These are phyloP conservation scores for Lactuca sativa DNA, from an alignment of 129 eudicot species.

Conservation along the genomic window DNA sequence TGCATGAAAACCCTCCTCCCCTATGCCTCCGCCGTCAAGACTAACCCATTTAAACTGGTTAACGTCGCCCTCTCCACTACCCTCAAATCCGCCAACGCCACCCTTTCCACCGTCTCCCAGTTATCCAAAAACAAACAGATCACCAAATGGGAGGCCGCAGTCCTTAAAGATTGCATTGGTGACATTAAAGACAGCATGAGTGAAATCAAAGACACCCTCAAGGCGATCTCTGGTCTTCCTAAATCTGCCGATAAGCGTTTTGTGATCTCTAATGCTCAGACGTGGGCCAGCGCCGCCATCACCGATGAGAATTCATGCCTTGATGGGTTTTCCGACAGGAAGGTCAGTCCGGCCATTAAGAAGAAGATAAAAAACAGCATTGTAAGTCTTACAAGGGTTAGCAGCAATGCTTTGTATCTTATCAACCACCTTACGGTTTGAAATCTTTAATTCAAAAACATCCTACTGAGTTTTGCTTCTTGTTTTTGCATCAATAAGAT, in stretches of 20 bases:
- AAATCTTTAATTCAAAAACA: slow-evolving; percentile 3
- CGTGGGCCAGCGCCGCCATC: slow-evolving; percentile 84
- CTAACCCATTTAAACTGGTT: slow-evolving; percentile 43
- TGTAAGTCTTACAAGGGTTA: slow-evolving; percentile 42
- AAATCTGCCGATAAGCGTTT: slow-evolving; percentile 38
- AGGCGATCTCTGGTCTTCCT: slow-evolving; percentile 41
- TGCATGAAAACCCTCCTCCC: slow-evolving; percentile 61
- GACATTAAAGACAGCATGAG: slow-evolving; percentile 52
- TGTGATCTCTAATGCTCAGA: slow-evolving; percentile 62
- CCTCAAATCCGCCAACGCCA: slow-evolving; percentile 43
- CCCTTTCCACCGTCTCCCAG: slow-evolving; percentile 39
- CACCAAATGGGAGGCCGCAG: slow-evolving; percentile 42
- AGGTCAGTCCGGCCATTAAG: slow-evolving; percentile 38
- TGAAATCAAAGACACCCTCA: slow-evolving; percentile 50
- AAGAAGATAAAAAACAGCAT: slow-evolving; percentile 45
- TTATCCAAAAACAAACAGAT: slow-evolving; percentile 38
- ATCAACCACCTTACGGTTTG: slow-evolving; percentile 54
- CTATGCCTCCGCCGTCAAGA: slow-evolving; percentile 50
- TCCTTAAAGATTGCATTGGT: slow-evolving; percentile 55
- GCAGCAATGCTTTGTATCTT: slow-evolving; percentile 64
- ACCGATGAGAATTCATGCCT: slow-evolving; percentile 73
- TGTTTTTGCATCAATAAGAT: slow-evolving; percentile 3
- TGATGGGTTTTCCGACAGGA: slow-evolving; percentile 57
- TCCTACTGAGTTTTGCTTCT: background rate
- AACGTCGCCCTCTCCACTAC: slow-evolving; percentile 48